These are phyloP conservation scores for Apiotrichum domesticum DNA, from an alignment of 1,284 basidiomycete genomes.

Conservation along the genomic window DNA sequence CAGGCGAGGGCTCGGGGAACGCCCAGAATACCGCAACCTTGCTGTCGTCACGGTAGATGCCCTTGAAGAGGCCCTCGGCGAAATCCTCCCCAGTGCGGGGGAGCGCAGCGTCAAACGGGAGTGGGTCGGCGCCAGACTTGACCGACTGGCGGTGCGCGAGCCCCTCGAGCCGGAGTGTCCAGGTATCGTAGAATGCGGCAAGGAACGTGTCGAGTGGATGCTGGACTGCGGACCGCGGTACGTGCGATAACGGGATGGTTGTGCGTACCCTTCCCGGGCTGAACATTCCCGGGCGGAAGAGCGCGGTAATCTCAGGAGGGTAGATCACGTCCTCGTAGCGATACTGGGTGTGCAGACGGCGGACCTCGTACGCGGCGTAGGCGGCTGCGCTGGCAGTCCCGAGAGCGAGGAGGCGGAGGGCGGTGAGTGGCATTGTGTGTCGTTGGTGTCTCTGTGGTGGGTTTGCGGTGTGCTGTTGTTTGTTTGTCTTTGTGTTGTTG, in stretches of 20 bases:
- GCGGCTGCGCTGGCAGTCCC: neutral
- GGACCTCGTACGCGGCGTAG: neutral
- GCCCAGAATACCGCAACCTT: constrained; percentile 2
- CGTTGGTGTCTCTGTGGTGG: too few species aligned
- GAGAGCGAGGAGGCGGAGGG: neutral
- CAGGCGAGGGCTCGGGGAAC: neutral
- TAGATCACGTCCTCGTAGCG: neutral
- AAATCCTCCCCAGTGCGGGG: neutral
- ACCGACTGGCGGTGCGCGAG: neutral
- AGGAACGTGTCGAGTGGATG: constrained; percentile 2
- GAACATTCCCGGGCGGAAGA: neutral
- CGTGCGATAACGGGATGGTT: neutral
- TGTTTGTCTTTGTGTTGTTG: too few species aligned
- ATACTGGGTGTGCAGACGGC: neutral
- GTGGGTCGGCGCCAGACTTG: too few species aligned
- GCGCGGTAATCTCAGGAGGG: neutral
- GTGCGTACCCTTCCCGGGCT: neutral
- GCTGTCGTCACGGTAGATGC: neutral
- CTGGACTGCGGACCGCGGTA: neutral
- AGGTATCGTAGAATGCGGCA: constrained; percentile 3
- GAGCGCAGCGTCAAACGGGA: neutral
- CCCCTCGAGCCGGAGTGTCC: constrained; percentile 8
- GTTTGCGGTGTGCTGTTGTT: too few species aligned
- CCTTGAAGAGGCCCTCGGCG: constrained; percentile 2
- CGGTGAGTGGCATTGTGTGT: neutral